These are phyloP conservation scores for Candida frijolesensis DNA, from an alignment of 1,139 yeast species.

Conservation along the genomic window DNA sequence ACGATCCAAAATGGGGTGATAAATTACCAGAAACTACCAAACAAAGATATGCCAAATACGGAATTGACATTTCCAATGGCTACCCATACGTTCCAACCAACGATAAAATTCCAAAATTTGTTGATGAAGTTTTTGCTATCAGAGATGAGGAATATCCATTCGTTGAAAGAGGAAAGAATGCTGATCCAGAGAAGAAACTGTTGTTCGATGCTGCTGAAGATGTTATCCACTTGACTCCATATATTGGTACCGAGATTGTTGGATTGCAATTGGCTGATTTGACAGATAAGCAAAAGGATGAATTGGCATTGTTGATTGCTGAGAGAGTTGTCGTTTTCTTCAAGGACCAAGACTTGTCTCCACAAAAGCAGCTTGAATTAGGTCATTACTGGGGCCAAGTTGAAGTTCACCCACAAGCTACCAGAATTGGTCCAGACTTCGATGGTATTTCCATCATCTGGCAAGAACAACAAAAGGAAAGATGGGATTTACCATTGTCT, in stretches of 20 bases:
- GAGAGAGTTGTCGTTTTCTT: conserved; percentile 47
- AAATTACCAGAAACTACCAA: conserved; percentile 31
- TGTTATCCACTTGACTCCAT: conserved; percentile 46
- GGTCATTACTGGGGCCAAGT: conserved; percentile 46
- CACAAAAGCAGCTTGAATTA: conserved; percentile 45
- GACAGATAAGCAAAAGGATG: conserved; percentile 53
- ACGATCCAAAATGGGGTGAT: conserved; percentile 18
- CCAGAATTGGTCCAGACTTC: conserved; percentile 25
- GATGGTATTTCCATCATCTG: conserved; percentile 53
- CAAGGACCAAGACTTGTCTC: conserved; percentile 43
- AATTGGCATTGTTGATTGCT: conserved; percentile 43
- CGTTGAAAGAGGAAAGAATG: conserved; percentile 48
- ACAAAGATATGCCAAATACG: conserved; percentile 28
- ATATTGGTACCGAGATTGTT: conserved; percentile 55
- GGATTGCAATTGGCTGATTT: conserved; percentile 53
- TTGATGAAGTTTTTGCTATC: conserved; percentile 51
- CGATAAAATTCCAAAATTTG: conserved; percentile 43
- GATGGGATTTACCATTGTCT: conserved; percentile 23
- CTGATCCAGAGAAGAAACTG: conserved; percentile 56
- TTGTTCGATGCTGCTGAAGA: conserved; percentile 51
- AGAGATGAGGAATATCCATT: conserved; percentile 43
- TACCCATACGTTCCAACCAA: conserved; percentile 29
- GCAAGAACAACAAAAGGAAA: conserved; percentile 42
- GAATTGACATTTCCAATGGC: conserved; percentile 32
- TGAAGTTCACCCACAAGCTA: conserved; percentile 43